A percentile compares a stretch with the other conserved stretches of the same genome.
Evolutionary conservation across 2,329 filamentous ascomycete species (phyloP).

Genomic region (Colletotrichum tamarilloi): DNA sequence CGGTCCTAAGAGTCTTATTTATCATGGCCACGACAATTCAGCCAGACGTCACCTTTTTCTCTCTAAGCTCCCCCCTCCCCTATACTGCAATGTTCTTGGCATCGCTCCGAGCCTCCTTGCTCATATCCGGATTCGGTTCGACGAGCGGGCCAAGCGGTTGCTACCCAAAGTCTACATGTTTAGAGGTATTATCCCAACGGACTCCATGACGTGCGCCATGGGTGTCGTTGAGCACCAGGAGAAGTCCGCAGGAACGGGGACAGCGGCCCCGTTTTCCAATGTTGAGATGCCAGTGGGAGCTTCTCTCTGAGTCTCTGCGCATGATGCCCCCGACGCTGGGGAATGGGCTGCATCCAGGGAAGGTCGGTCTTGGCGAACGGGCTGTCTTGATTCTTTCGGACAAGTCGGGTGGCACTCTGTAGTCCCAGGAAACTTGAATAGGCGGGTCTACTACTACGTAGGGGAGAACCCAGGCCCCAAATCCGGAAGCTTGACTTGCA

Average conservation of each 20-base stretch:
- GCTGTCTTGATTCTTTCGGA: constrained; percentile 9
- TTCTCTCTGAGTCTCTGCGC: not conserved
- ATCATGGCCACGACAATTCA: constrained; percentile 1
- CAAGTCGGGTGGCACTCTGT: constrained; percentile 22
- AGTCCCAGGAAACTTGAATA: constrained; percentile 8
- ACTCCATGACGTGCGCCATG: constrained; percentile 34
- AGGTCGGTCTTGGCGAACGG: constrained; percentile 17
- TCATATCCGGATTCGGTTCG: constrained; percentile 16
- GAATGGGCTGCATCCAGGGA: constrained; percentile 6
- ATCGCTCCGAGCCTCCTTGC: not conserved
- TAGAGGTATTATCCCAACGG: not conserved
- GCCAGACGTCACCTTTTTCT: not conserved
- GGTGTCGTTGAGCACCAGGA: constrained; percentile 1
- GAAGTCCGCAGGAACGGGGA: not conserved
- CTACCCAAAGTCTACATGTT: not conserved
- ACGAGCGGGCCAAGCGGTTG: constrained; percentile 14
- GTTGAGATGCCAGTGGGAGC: not conserved
- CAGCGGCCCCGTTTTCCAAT: constrained; percentile 9
- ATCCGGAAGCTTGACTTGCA: constrained; percentile 16
- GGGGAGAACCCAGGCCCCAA: not conserved
- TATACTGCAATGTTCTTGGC: not conserved
- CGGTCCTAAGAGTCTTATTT: constrained; percentile 27
- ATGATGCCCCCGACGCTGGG: constrained; percentile 2
- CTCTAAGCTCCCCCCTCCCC: not conserved
- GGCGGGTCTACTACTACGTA: not conserved